Evolutionary conservation across 1,284 basidiomycete genomes (phyloP), one percentile per base, ranked within the genome.

Genomic region (Meira nashicola): DNA sequence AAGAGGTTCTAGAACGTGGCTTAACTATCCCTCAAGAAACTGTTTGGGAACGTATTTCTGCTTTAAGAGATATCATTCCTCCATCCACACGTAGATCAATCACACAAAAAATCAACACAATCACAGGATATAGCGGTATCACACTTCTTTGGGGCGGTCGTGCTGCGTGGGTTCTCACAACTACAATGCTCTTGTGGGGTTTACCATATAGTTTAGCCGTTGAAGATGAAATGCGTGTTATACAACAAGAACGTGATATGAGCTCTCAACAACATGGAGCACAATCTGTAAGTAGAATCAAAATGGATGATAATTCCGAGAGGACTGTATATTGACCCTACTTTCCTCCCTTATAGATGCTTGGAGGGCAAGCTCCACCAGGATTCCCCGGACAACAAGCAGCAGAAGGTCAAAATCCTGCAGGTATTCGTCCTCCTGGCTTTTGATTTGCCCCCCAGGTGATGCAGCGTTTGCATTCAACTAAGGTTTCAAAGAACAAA

Each of bases 181-280:
- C 94, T 15, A 91, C 88, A 50, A 92, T 92, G 0, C 83, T 98
- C 52, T 85, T 98, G 60, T 87, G 98, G 53, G 95, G 90, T 7
- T 83, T 98, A 52, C 94, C 94, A 28, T 84, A 96, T 67, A 92
- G 92, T 1, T 83, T 98, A 67, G 89, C 87, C 58, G 84, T 97
- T 66, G 94, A 98, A 80, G 94, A 95, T 80, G 94, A 98, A 82
- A 88, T 89, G 54, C 91, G 92, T 81, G 86, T 95, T 62, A 88
- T 92, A 5, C 87, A 88, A 59, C 93, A 97, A 81, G 94, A 98
- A 81, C 88, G 90, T 81, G 92, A 97, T 80, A 87, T 92, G 84
- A 82, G 90, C 68, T 89, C 90, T 55, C 92, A 95, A 80, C 91
- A 92, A 79, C 87, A 90, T 76, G 92, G 92, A 41, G 87, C 87